These are phyloP conservation scores for Elaeis oleifera DNA, from an alignment of 202 grass and related monocot species.

Conservation along the genomic window DNA sequence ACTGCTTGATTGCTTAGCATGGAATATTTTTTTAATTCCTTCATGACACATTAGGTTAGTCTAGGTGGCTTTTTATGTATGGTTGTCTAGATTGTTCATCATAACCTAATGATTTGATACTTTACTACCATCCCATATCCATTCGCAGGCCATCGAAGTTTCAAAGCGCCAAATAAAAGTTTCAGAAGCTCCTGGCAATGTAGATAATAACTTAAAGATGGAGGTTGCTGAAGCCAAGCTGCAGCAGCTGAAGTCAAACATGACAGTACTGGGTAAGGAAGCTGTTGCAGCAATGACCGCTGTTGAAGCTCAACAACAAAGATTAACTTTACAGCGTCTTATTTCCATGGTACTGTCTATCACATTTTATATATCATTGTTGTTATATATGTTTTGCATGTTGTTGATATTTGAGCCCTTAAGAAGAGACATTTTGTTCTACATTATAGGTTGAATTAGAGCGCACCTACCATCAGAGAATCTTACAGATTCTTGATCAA, in stretches of 20 bases:
- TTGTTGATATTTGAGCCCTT: no score
- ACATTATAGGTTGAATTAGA: conserved; percentile 68
- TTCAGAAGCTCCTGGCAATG: conserved; percentile 66
- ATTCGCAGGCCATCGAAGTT: conserved; percentile 78
- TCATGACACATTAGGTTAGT: no score
- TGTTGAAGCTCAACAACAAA: conserved; percentile 93
- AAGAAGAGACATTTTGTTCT: no score
- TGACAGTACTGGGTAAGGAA: conserved; percentile 83
- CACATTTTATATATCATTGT: no score
- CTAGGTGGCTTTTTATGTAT: no score
- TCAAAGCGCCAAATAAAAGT: conserved; percentile 89
- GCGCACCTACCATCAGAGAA: conserved; percentile 79
- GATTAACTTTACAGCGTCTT: conserved; percentile 78
- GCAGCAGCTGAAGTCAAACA: conserved; percentile 86
- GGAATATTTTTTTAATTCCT: no score
- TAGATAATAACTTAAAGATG: conserved; percentile 75
- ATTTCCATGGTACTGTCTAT: conserved; percentile 54
- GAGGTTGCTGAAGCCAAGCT: conserved; percentile 73
- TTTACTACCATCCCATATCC: no score
- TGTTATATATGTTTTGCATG: no score
- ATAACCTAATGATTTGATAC: no score
- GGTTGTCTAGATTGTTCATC: no score
- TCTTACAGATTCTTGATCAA: conserved; percentile 85
- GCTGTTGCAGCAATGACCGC: conserved; percentile 82
- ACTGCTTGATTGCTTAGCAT: not conserved